phyloP scores from a whole-genome alignment of 2,329 filamentous ascomycete genomes.

The Eutypella sp. region DNA sequence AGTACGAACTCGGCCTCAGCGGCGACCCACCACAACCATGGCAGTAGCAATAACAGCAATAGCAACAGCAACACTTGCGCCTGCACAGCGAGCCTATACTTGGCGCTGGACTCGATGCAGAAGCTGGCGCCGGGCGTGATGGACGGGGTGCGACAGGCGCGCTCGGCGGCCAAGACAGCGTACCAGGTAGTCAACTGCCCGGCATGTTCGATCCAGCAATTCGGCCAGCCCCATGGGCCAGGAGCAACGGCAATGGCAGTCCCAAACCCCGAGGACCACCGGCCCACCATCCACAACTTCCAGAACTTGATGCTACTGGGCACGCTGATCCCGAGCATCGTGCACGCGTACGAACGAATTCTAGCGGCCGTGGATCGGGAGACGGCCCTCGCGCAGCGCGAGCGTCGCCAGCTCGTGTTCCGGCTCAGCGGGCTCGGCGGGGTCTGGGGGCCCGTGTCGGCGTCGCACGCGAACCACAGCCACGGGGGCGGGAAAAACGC shows the following conservation, averaged over 20 bases:
- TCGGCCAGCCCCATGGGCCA: not conserved
- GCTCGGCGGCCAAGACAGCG: conserved; percentile 42
- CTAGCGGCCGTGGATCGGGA: conserved; percentile 51
- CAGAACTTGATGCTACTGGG: conserved; percentile 57
- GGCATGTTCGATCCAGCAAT: conserved; percentile 39
- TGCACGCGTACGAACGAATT: conserved; percentile 52
- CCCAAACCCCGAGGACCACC: not conserved
- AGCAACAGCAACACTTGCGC: no score
- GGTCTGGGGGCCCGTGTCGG: conserved; percentile 38
- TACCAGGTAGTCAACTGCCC: conserved; percentile 49
- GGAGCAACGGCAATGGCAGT: not conserved
- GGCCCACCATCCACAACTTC: conserved; percentile 42
- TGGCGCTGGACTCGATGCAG: conserved; percentile 46
- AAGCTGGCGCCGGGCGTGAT: conserved; percentile 40
- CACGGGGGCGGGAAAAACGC: not conserved
- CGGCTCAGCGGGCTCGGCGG: conserved; percentile 44
- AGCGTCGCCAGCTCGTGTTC: conserved; percentile 39
- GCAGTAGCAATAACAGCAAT: no score
- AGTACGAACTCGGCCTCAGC: conserved; percentile 3
- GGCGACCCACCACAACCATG: no score
- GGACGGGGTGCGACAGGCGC: conserved; percentile 42
- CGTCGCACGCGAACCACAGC: no score
- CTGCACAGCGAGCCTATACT: conserved; percentile 46
- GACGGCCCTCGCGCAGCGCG: conserved; percentile 36
- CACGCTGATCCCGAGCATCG: conserved; percentile 52